Evolutionary conservation across 345 rosid species (phyloP).

Genomic region (Syzygium aqueum): DNA sequence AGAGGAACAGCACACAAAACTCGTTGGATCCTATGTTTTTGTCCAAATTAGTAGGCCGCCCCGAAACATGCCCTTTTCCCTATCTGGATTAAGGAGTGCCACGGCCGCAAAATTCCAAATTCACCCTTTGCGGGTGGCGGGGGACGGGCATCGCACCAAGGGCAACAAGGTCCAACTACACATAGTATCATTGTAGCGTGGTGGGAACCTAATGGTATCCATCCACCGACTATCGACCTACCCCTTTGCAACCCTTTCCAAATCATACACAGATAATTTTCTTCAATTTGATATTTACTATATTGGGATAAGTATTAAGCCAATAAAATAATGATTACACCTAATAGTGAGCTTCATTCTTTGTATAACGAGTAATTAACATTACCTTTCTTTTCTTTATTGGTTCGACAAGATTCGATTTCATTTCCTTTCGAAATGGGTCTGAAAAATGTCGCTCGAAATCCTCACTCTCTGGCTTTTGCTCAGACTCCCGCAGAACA

Average conservation of each 20-base stretch:
- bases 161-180: not conserved
- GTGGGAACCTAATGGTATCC: constrained; percentile 62
- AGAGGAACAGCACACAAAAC: not conserved
- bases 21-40: not conserved
- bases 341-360: not conserved
- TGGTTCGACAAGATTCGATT: not conserved
- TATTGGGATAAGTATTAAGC: not conserved
- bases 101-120: not conserved
- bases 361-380: not conserved
- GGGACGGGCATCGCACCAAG: not conserved
- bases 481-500: too few relatives aligned
- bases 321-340: not conserved
- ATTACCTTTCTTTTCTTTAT: not conserved
- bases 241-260: not conserved
- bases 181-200: constrained; percentile 26
- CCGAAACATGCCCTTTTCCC: not conserved
- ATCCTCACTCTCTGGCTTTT: too few relatives aligned
- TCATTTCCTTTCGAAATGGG: not conserved
- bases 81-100: not conserved
- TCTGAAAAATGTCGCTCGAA: not conserved
- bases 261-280: not conserved
- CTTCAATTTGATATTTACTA: not conserved
- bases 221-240: constrained; percentile 90
- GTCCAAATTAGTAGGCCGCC: not conserved
- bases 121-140: not conserved